phyloP scores from a whole-genome alignment of 75 land plant species.

The Cunninghamia lanceolata region DNA sequence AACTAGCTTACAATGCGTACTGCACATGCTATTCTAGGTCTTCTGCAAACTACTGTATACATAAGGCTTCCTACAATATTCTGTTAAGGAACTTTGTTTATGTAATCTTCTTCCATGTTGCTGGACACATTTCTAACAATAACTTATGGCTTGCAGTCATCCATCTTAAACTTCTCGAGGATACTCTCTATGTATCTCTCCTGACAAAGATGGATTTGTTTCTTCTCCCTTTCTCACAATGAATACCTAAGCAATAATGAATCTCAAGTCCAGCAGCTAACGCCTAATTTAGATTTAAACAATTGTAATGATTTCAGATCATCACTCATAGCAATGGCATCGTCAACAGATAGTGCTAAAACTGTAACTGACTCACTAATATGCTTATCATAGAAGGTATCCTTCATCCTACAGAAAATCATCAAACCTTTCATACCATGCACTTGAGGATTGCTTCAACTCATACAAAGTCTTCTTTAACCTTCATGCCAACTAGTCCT shows the following conservation, averaged over 20 bases:
- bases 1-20: not conserved
- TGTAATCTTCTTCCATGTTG: not conserved
- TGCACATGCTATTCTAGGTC: too few relatives aligned
- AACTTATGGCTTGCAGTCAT: not conserved
- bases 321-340: not conserved
- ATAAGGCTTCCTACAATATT: too few relatives aligned
- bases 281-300: not conserved
- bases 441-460: not conserved
- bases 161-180: not conserved
- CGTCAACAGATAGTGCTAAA: not conserved
- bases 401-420: not conserved
- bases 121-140: not conserved
- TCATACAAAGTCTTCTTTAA: too few relatives aligned
- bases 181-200: not conserved
- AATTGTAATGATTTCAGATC: not conserved
- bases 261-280: not conserved
- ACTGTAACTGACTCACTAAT: not conserved
- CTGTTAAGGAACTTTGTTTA: not conserved
- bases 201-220: not conserved
- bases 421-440: not conserved
- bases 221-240: not conserved
- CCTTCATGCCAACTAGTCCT: too few relatives aligned
- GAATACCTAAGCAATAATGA: not conserved
- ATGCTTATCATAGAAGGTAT: not conserved
- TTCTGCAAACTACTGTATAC: too few relatives aligned